Evolutionary conservation across 2,329 filamentous ascomycete species (phyloP).

Genomic region (Epicoccum nigrum): DNA sequence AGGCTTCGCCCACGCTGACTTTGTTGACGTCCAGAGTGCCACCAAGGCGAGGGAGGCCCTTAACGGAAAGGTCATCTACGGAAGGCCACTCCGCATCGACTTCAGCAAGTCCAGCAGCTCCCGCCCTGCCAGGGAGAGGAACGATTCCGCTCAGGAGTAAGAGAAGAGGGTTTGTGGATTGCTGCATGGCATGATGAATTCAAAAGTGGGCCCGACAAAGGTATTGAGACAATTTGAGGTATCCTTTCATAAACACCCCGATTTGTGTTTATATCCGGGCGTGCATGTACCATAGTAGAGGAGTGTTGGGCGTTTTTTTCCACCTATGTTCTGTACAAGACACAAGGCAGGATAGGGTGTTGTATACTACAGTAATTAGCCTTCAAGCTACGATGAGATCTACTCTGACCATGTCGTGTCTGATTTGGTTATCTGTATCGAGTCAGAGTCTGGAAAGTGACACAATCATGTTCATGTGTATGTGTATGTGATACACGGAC

Average conservation of each 20-base stretch:
- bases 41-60: constrained; percentile 64
- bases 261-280: constrained; percentile 34
- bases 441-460: too few relatives aligned
- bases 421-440: too few relatives aligned
- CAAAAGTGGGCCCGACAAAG: constrained; percentile 2
- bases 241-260: constrained; percentile 24
- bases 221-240: neutral
- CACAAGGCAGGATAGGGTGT: constrained; percentile 10
- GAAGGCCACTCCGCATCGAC: constrained; percentile 69
- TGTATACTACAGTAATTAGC: constrained; percentile 18
- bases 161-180: too few relatives aligned
- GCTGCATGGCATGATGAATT: constrained; percentile 1
- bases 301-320: constrained; percentile 36
- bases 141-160: constrained; percentile 25
- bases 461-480: neutral
- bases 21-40: constrained; percentile 71
- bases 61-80: constrained; percentile 64
- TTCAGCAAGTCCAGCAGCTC: constrained; percentile 54
- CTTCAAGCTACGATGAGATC: neutral
- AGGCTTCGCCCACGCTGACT: constrained; percentile 86
- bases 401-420: neutral
- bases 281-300: constrained; percentile 40
- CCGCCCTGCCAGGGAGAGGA: constrained; percentile 16
- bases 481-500: neutral
- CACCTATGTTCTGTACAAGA: constrained; percentile 33